Evolutionary conservation across 176 grass and related monocot genomes (phyloP), one percentile per base, ranked within the genome.

Genomic region (Guadua angustifolia): DNA sequence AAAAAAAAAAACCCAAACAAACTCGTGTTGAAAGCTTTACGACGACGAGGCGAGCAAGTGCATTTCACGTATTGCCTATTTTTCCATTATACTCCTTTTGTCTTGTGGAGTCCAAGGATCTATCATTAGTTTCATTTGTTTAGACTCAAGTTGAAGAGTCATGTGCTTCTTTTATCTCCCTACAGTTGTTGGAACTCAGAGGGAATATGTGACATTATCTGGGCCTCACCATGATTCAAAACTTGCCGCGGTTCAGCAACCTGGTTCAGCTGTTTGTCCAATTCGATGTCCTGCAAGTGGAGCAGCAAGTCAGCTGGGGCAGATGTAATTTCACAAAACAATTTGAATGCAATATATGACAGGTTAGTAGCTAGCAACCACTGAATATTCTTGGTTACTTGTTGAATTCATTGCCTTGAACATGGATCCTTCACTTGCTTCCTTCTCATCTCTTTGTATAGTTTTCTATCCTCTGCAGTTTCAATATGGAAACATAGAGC

Each of bases 341-440:
- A 76, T 14, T n/a, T 84, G 81, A 11, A 77, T 57, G 22, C 61
- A 84, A 29, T 35, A 68, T 77, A 36, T 21, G 22, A 2, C 60
- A 84, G n/a, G 16, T 24, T 33, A 65, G 58, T 40, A 22, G 46
- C 64, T 76, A 42, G 22, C 7, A 58, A 29, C 11, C 63, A 69
- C 12, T 21, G 59, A 67, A 2, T 76, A 43, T 76, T 77, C 9
- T 53, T 40, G 64, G 19, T 19, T 63, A 63, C 39, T 9, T 35
- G 24, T 60, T 71, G 7, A 12, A 58, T 35, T 63, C 43, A 7
- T n/a, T 63, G 42, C 56, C 19, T n/a, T 64, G 19, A 64, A 42
- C 59, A 74, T 14, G 32, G 71, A 66, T 29, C 21, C 33, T 66
- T 24, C 45, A 66, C 71, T 66, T 76, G n/a, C 24, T 75, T 56